Percentiles rank a stretch among this genome's conserved stretches.
Evolutionary conservation across 1,139 yeast genomes (phyloP).

Genomic region (Hyphopichia fennica): DNA sequence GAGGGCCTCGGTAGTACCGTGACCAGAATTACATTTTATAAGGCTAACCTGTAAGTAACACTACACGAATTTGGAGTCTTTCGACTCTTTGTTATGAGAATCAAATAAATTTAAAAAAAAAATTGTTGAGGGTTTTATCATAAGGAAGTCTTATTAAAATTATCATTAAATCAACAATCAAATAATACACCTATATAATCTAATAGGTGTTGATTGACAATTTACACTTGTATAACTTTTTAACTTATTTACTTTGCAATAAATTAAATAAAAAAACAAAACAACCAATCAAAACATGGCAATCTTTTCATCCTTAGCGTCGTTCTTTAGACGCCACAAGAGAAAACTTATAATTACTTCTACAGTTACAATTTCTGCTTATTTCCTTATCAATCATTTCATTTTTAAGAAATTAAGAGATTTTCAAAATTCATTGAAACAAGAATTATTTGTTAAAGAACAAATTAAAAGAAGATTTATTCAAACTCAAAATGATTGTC

Average conservation of each 20-base stretch:
- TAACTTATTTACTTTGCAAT: neutral
- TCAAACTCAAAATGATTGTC: constrained; percentile 91
- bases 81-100: too few relatives aligned
- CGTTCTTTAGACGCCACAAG: constrained; percentile 61
- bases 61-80: too few relatives aligned
- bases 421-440: constrained; percentile 66
- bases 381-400: constrained; percentile 60
- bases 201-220: too few relatives aligned
- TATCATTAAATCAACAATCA: too few relatives aligned
- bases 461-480: constrained; percentile 74
- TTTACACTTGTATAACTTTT: too few relatives aligned
- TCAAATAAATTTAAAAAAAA: too few relatives aligned
- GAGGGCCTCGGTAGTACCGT: too few relatives aligned
- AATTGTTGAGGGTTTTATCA: too few relatives aligned
- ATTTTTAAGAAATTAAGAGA: constrained; percentile 61
- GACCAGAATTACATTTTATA: too few relatives aligned
- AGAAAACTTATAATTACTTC: constrained; percentile 58
- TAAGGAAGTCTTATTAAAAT: too few relatives aligned
- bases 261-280: neutral
- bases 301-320: constrained; percentile 53
- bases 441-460: constrained; percentile 77
- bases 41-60: too few relatives aligned
- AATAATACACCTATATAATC: too few relatives aligned
- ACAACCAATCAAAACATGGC: constrained; percentile 34
- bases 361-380: constrained; percentile 56